Evolutionary conservation across 352 stramenopile genomes (phyloP).

Genomic region (Globisporangium radiosum): DNA sequence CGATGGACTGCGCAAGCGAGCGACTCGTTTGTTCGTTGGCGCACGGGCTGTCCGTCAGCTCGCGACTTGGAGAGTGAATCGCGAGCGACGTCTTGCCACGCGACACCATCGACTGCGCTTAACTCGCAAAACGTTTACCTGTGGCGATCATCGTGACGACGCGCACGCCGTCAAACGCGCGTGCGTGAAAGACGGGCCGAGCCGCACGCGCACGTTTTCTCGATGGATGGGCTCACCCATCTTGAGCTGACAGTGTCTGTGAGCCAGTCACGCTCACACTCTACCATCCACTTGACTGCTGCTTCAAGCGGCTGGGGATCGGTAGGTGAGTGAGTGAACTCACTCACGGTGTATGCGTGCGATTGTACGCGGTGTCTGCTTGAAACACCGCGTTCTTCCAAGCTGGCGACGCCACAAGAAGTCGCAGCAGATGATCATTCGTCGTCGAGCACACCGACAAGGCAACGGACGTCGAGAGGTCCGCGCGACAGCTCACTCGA

Average conservation of each 20-base stretch:
- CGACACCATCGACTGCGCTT: not conserved
- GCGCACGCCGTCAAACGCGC: not conserved
- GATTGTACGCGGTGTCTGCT: no score
- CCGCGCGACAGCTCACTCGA: no score
- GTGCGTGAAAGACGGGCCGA: not conserved
- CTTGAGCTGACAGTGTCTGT: not conserved
- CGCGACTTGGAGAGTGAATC: not conserved
- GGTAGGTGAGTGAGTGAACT: no score
- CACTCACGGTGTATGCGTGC: no score
- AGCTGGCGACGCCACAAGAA: no score
- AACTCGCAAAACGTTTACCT: not conserved
- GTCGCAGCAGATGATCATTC: no score
- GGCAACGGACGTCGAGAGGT: no score
- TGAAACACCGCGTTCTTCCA: no score
- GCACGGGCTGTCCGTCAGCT: not conserved
- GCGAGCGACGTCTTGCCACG: not conserved
- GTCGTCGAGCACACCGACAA: no score
- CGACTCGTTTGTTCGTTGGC: not conserved
- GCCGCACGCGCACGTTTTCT: no score
- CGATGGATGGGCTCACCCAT: not conserved
- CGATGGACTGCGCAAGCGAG: not conserved
- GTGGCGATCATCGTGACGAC: not conserved
- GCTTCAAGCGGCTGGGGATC: not conserved
- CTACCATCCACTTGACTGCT: not conserved
- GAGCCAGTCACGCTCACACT: not conserved